These are phyloP conservation scores for Phaeodactylum tricornutum DNA, from an alignment of 108 stramenopile genomes.

Conservation along the genomic window DNA sequence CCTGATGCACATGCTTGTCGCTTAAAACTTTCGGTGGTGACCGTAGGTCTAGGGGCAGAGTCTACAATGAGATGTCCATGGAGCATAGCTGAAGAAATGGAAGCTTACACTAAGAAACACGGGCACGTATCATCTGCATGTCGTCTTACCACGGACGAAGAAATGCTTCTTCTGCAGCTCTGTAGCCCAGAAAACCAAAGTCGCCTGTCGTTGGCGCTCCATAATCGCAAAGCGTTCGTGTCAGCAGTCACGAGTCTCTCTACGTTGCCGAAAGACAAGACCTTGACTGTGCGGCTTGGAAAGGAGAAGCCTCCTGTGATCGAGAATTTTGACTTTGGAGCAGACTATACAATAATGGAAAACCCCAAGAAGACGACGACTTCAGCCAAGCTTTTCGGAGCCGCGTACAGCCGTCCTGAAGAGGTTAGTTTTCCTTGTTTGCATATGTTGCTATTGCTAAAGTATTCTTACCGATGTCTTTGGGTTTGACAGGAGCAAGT, in stretches of 20 bases:
- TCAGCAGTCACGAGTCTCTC: conserved; percentile 74
- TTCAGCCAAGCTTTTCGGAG: conserved; percentile 81
- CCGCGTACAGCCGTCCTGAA: conserved; percentile 76
- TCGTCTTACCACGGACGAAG: conserved; percentile 83
- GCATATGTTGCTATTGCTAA: background rate
- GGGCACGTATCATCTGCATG: conserved; percentile 84
- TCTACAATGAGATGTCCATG: conserved; percentile 87
- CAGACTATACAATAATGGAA: conserved; percentile 73
- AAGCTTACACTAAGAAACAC: conserved; percentile 82
- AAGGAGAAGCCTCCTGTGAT: conserved; percentile 67
- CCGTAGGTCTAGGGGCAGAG: conserved; percentile 78
- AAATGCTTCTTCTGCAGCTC: conserved; percentile 78
- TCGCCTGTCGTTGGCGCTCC: conserved; percentile 49
- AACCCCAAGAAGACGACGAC: conserved; percentile 83
- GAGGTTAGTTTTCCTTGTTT: conserved; percentile 53
- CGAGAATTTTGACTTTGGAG: conserved; percentile 75
- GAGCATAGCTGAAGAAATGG: conserved; percentile 83
- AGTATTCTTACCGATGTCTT: conserved; percentile 4
- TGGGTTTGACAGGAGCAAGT: conserved; percentile 46
- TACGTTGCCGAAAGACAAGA: conserved; percentile 67
- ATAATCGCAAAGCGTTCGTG: conserved; percentile 80
- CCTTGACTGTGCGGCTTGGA: conserved; percentile 63
- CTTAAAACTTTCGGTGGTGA: conserved; percentile 84
- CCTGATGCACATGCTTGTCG: conserved; percentile 95
- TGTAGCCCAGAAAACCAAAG: conserved; percentile 59